Base-by-base conservation (phyloP, 257 asterid genomes). In the Nicotiana benthamiana region DNA sequence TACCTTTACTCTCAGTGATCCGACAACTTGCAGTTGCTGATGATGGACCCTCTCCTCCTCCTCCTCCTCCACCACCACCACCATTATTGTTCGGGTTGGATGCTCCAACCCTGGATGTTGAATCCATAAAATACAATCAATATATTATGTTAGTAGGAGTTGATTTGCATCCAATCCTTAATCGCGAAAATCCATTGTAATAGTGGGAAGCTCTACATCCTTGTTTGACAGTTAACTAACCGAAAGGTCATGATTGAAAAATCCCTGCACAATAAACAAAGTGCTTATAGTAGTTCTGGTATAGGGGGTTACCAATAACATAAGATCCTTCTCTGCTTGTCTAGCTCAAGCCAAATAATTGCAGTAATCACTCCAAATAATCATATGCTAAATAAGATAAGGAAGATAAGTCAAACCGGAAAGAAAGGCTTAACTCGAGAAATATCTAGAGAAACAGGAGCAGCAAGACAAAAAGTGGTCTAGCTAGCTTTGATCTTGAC, bases 61-160 rank as follows among this genome's bases (percentile, higher is more conserved):
- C 85, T 6, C 54, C 67, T 6, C 28, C 85, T 6, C 54, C 67
- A 3, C 28, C 75, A 13, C 70, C 54, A 5, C 10, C 53, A 20
- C 81, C 72, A 10, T 26, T 48, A 46, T 15, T 72, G 24, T 76
- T 62, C 5, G 63, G 82, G 26, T 80, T 85, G 18, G 83, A 32
- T 30, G 61, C 60, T 40, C 70, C 82, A 0, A 56, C 76, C 54
- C 83, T 81, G 13, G 91, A 84, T 72, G 89, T 77, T 36, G 89
- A 79, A 77, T 86, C 88, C 91, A 88, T 88, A 34, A 36, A 62
- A 40, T 40, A 40, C 26, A 67, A 34, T 15, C 12, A 67, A 67
- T 67, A 48, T 48, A 16, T 5, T 67, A 24, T 8, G 52, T 15
- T 28, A 36, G 13, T 13, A 24, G 22, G 36, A 51, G 2, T 53